Percentiles rank a stretch among this genome's conserved stretches.
phyloP scores from a whole-genome alignment of 306 rosid genomes.

The Malus sieversii region DNA sequence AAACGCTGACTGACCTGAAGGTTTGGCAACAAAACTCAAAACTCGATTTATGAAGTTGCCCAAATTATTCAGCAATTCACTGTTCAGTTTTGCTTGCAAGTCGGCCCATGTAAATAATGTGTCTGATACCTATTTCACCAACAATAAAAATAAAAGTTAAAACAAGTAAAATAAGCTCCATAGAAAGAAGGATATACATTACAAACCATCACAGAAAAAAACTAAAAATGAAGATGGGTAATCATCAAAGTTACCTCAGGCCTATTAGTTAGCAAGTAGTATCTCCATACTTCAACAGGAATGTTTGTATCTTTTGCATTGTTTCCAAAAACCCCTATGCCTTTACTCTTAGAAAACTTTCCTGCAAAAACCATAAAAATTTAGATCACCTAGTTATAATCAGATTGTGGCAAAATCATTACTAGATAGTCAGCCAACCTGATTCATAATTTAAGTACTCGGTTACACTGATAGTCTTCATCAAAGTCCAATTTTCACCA shows the following conservation, averaged over 20 bases:
- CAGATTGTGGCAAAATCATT: not conserved
- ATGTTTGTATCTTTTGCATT: slow-evolving; percentile 89
- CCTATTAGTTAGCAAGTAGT: slow-evolving; percentile 87
- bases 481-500: slow-evolving; percentile 82
- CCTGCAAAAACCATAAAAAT: slow-evolving; percentile 33
- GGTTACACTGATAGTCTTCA: slow-evolving; percentile 97
- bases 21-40: slow-evolving; percentile 91
- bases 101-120: slow-evolving; percentile 88
- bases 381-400: not conserved
- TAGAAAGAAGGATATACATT: not conserved
- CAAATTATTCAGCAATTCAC: slow-evolving; percentile 81
- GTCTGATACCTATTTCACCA: slow-evolving; percentile 63
- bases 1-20: slow-evolving; percentile 61
- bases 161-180: not conserved
- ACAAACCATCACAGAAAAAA: slow-evolving; percentile 5
- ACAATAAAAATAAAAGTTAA: not conserved
- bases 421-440: slow-evolving; percentile 29
- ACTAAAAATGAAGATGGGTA: not conserved
- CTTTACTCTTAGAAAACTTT: slow-evolving; percentile 94
- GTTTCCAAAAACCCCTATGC: slow-evolving; percentile 89
- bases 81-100: slow-evolving; percentile 87
- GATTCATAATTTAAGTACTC: slow-evolving; percentile 94
- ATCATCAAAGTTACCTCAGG: slow-evolving; percentile 65
- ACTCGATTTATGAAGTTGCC: slow-evolving; percentile 90
- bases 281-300: slow-evolving; percentile 98